Evolutionary conservation across 2,329 filamentous ascomycete species (phyloP).

Genomic region (Akanthomyces dipterigenus): DNA sequence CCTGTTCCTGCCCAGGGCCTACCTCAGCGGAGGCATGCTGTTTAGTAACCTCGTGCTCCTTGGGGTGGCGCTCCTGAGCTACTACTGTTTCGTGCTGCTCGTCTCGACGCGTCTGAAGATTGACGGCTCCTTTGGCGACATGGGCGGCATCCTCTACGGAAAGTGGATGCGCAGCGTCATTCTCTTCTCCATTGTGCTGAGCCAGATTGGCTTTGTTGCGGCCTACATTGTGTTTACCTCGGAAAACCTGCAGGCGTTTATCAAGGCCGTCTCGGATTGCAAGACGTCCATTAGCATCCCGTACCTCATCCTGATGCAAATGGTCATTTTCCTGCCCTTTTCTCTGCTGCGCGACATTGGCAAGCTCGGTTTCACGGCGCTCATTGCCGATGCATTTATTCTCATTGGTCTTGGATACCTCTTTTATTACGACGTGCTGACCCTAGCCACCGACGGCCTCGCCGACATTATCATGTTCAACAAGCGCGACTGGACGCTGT

Average conservation of each 20-base stretch:
- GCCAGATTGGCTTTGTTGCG: constrained; percentile 89
- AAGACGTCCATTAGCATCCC: constrained; percentile 78
- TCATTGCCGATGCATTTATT: constrained; percentile 92
- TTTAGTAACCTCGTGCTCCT: constrained; percentile 93
- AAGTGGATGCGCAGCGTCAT: constrained; percentile 85
- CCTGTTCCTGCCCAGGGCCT: constrained; percentile 85
- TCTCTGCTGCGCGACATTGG: constrained; percentile 93
- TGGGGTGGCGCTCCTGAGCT: constrained; percentile 76
- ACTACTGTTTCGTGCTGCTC: constrained; percentile 94
- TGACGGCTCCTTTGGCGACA: constrained; percentile 94
- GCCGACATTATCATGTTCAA: constrained; percentile 91
- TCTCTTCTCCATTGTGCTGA: constrained; percentile 85
- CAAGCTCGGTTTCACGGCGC: constrained; percentile 90
- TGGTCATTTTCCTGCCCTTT: constrained; percentile 90
- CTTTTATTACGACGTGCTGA: constrained; percentile 90
- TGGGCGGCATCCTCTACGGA: constrained; percentile 87
- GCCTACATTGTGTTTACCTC: constrained; percentile 97
- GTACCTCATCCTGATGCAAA: constrained; percentile 87
- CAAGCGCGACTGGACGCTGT: constrained; percentile 84
- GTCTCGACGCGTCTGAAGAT: constrained; percentile 80
- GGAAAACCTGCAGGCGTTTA: constrained; percentile 91
- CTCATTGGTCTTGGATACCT: constrained; percentile 86
- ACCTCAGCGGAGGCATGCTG: constrained; percentile 93
- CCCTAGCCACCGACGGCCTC: constrained; percentile 67
- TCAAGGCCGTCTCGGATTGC: constrained; percentile 85